Base-by-base conservation (phyloP, 2,329 filamentous ascomycete genomes). In the Fusarium ambrosium region DNA sequence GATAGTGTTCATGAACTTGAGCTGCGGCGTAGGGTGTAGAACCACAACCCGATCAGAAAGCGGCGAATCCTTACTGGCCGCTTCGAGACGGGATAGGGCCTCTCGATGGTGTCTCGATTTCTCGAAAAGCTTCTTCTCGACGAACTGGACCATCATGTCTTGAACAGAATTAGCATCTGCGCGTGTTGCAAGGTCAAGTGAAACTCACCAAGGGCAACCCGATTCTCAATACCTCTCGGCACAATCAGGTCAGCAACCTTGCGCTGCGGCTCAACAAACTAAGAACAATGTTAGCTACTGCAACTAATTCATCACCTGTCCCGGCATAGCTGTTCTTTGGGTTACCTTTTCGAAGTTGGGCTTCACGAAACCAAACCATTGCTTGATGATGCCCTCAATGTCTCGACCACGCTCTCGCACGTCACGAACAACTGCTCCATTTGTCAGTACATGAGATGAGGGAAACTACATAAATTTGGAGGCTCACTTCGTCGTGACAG, bases 341-440 rank as follows among this genome's bases (percentile, higher is more conserved):
- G 22, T 79, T 80, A 88, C 89, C 84, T 93, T 94, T 82, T 96
- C 93, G 79, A 97, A 98, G 80, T 98, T 98, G 4, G 97, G 97
- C 84, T 99, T 99, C 51, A 99, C 97, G 81, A 94, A 99, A 13
- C 86, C 87, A 82, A 98, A 98, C 97, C 97, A 99, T 82, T 99
- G 97, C 84, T 98, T 98, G 82, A 99, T 95, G 79, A 95, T 96
- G 45, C 97, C 97, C 81, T 98, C 94, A 66, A 98, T 93, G 79
- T 98, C 96, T 80, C 97, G 90, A 4, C 94, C 96, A 79, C 97
- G 92, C 79, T 98, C 94, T 78, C 91, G 91, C 24, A 98, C 94
- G 84, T 99, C 97, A 79, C 97, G 93, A 41, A 95, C 86, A 76
- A 97, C 93, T 95, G 71, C 1, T 39, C 24, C 41, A 76, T 64